Base-by-base conservation (phyloP, 768 basidiomycete genomes). In the Collybia mongolica region DNA sequence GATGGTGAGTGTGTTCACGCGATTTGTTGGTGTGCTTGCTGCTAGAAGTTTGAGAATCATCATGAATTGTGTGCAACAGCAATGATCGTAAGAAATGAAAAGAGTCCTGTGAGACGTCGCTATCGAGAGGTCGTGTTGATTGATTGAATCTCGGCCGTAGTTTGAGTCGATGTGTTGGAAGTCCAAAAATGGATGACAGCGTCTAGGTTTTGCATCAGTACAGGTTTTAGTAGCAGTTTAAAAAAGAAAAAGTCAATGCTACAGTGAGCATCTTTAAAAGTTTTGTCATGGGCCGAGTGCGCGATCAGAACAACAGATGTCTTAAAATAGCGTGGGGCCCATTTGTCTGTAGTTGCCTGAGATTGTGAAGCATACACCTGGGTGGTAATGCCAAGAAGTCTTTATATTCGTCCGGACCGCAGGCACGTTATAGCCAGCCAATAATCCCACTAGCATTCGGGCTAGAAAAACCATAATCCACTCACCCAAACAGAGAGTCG, bases 401-500 rank as follows among this genome's bases (percentile, higher is more conserved):
- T 14, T 32, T 32, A 9, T 14, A 12, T 14, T 9, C 32, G 4
- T 32, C 32, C 14, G 32, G 32, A 32, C 11, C 11, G 32, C 32
- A 32, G 26, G 14, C 32, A 32, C 32, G 11, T 32, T 32, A 9
- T 12, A 32, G 32, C 32, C 32, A 14, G 32, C 14, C 14, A 14
- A 32, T 32, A 12, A 32, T 5, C 32, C 32, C 32, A 32, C 5
- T 9, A 32, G 32, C 14, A 14, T 9, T 32, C 14, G 32, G 14
- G 6, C 14, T 12, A 9, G 14, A 32, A 12, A 32, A 51, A 48
- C 48, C 49, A 51, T 52, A 36, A 12, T 19, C 45, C 44, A 67
- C 73, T 74, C 65, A 89, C 88, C 67, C 83, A 72, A 44, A 74
- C 67, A 11, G 75, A 75, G 29, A 90, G 70, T 58, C 77, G 83